These are phyloP conservation scores for Phytophthora sp. DNA, from an alignment of 352 stramenopile species.

Conservation along the genomic window DNA sequence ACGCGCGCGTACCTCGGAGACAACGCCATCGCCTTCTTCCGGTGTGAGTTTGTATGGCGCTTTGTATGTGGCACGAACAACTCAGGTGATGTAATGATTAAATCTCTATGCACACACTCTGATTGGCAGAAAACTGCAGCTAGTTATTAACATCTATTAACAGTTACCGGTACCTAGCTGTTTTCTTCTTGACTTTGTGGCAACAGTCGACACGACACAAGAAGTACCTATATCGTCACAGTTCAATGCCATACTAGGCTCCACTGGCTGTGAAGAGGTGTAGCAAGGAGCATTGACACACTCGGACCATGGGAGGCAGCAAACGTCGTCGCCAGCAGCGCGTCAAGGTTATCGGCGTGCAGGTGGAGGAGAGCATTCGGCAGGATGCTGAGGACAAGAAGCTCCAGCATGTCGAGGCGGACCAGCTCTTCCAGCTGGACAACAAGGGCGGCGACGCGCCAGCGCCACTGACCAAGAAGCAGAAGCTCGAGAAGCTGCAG, in stretches of 20 bases:
- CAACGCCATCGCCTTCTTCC: conserved; percentile 16
- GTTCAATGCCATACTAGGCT: not conserved
- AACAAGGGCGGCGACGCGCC: conserved; percentile 54
- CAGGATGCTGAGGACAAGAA: conserved; percentile 81
- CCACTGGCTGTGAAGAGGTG: conserved; percentile 31
- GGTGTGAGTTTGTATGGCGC: not conserved
- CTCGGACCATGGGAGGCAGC: conserved; percentile 44
- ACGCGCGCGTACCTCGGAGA: conserved; percentile 34
- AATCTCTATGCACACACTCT: not conserved
- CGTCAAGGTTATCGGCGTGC: conserved; percentile 62
- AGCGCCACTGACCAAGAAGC: conserved; percentile 66
- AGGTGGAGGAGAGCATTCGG: conserved; percentile 83
- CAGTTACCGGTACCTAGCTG: too few relatives aligned
- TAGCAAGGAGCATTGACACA: conserved; percentile 30
- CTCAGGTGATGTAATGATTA: conserved; percentile 14
- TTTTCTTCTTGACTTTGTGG: too few relatives aligned
- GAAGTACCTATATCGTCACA: not conserved
- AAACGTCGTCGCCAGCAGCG: conserved; percentile 70
- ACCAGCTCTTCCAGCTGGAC: conserved; percentile 87
- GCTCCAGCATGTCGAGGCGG: conserved; percentile 68
- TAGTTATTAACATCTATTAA: too few relatives aligned
- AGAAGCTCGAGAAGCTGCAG: conserved; percentile 64
- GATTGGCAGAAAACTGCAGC: conserved; percentile 6
- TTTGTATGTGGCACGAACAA: conserved; percentile 6
- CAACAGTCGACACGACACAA: not conserved